Conservation (phyloP, 768 basidiomycete genomes). For the Amanita exitialis region DNA sequence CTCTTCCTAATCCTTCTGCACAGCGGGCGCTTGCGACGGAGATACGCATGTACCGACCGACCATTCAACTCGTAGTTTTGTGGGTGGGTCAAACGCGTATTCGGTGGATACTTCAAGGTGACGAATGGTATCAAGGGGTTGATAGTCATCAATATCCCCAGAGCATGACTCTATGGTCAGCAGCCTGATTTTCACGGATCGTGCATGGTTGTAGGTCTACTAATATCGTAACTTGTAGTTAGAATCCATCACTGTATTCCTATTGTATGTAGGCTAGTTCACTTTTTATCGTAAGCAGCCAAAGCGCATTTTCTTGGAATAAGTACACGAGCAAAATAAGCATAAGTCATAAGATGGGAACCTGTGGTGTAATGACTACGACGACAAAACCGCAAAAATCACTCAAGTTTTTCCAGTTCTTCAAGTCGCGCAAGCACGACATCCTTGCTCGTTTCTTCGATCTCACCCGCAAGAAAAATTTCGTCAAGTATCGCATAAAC, state of each 20-base stretch:
- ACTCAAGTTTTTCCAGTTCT: conserved; percentile 90
- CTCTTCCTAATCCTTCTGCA: conserved; percentile 12
- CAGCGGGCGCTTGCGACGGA: conserved; percentile 24
- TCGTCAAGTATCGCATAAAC: conserved; percentile 98
- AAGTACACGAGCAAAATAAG: no score
- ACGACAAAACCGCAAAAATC: conserved; percentile 1
- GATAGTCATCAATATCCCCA: conserved; percentile 4
- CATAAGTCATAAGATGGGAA: no score
- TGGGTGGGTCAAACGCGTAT: conserved; percentile 18
- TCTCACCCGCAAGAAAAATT: conserved; percentile 95
- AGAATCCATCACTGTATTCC: neutral
- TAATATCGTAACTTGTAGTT: neutral
- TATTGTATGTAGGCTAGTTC: neutral
- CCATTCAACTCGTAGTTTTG: conserved; percentile 18
- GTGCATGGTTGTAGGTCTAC: neutral
- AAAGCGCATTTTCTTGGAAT: no score
- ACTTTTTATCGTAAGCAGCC: no score
- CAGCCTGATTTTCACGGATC: neutral
- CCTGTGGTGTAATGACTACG: neutral
- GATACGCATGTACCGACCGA: conserved; percentile 20
- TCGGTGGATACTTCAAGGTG: conserved; percentile 13
- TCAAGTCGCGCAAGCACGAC: conserved; percentile 88
- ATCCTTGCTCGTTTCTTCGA: conserved; percentile 96
- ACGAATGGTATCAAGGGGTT: conserved; percentile 2
- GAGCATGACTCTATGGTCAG: neutral